phyloP scores from a whole-genome alignment of 257 asterid species.

The Penstemon newberryi region DNA sequence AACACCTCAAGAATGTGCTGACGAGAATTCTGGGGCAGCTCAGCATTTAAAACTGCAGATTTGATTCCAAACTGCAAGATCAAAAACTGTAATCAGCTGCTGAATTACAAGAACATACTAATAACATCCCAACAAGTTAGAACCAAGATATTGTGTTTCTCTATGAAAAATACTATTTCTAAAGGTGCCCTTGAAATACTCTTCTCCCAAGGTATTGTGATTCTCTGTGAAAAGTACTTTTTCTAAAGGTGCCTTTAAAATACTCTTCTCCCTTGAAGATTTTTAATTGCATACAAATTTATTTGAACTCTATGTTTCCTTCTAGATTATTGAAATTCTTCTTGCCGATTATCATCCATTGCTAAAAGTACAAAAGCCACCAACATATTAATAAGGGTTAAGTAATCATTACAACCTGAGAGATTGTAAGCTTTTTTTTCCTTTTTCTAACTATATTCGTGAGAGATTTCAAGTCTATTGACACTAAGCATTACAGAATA shows the following conservation, averaged over 20 bases:
- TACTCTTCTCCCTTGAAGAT: background rate
- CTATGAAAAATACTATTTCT: no score
- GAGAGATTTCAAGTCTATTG: conserved; percentile 11
- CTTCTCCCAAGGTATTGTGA: no score
- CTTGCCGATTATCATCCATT: background rate
- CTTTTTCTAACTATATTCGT: background rate
- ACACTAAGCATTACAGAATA: conserved; percentile 11
- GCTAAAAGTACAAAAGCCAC: background rate
- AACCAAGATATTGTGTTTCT: background rate
- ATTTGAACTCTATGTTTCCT: no score
- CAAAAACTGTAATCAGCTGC: conserved; percentile 27
- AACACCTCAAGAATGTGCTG: conserved; percentile 88
- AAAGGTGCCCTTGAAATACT: no score
- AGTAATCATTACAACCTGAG: background rate
- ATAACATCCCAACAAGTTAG: conserved; percentile 1
- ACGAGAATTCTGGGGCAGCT: conserved; percentile 96
- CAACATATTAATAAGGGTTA: background rate
- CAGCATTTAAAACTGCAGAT: conserved; percentile 91
- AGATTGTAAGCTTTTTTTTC: background rate
- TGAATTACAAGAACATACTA: conserved; percentile 12
- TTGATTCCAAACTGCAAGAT: conserved; percentile 83
- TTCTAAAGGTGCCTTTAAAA: no score
- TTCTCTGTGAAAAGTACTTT: no score
- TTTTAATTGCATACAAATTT: background rate
- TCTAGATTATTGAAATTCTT: background rate